Conservation (phyloP, 2,329 filamentous ascomycete species). For the Phoma sp. region DNA sequence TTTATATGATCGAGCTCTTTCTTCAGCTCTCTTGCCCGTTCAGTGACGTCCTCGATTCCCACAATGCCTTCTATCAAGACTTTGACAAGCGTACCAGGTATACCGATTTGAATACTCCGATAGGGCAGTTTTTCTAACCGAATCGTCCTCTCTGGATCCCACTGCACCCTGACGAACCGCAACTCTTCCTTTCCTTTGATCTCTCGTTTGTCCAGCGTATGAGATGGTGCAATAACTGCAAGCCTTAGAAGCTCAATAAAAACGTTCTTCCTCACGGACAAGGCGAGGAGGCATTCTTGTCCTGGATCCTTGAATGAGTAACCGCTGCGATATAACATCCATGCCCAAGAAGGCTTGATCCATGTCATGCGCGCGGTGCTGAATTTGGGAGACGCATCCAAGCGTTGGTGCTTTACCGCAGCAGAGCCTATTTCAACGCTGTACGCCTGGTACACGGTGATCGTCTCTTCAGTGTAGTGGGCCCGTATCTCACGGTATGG, state of each 20-base stretch:
- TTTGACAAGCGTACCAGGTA: not conserved
- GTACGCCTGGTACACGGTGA: not conserved
- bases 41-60: not conserved
- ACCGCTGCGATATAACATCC: not conserved
- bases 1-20: not conserved
- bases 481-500: not conserved
- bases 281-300: not conserved
- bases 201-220: not conserved
- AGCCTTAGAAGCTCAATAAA: not conserved
- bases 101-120: not conserved
- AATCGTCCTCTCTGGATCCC: not conserved
- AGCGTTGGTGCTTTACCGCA: not conserved
- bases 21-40: not conserved
- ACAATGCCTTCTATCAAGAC: not conserved
- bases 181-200: not conserved
- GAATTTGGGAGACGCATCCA: not conserved
- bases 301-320: not conserved
- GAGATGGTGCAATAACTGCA: not conserved
- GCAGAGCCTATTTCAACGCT: not conserved
- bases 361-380: not conserved
- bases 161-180: not conserved
- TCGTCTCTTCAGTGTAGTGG: not conserved
- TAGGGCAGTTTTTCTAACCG: not conserved
- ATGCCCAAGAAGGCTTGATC: not conserved
- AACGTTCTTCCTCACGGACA: not conserved